Evolutionary conservation across 768 basidiomycete species (phyloP).

Genomic region (Porphyrellus cyaneotinctus): DNA sequence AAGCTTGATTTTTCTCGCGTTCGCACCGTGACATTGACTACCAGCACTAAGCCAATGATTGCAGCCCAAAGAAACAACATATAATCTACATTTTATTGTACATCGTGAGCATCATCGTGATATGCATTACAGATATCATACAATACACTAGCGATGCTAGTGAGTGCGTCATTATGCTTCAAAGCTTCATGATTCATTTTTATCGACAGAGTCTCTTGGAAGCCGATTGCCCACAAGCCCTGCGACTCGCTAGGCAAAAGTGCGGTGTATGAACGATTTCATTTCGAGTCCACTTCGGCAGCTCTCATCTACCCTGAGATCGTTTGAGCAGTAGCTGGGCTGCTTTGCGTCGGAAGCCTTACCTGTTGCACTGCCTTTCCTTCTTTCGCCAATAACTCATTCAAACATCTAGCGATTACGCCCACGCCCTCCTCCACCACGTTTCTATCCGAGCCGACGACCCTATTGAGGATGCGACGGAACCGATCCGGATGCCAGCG

Average conservation of each 20-base stretch:
- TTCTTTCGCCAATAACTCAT: conserved; percentile 54
- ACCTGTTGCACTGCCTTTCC: conserved; percentile 18
- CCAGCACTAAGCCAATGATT: neutral
- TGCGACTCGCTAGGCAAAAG: neutral
- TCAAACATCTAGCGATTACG: conserved; percentile 60
- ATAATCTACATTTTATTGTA: conserved; percentile 13
- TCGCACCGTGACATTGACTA: no score
- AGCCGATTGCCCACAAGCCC: conserved; percentile 4
- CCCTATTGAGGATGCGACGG: conserved; percentile 49
- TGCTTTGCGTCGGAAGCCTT: conserved; percentile 5
- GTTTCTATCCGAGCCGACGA: conserved; percentile 48
- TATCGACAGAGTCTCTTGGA: conserved; percentile 14
- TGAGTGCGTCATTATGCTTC: conserved; percentile 8
- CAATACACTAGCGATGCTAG: conserved; percentile 9
- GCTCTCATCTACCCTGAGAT: conserved; percentile 19
- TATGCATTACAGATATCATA: conserved; percentile 19
- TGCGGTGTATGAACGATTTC: neutral
- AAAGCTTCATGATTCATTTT: neutral
- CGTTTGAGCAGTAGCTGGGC: neutral
- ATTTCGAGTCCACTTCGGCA: neutral
- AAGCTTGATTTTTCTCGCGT: no score
- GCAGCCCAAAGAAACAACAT: neutral
- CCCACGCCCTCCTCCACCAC: conserved; percentile 62
- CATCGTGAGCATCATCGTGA: neutral
- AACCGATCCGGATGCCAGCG: conserved; percentile 85